These are phyloP conservation scores for Excoecaria agallocha DNA, from an alignment of 345 rosid species.

Conservation along the genomic window DNA sequence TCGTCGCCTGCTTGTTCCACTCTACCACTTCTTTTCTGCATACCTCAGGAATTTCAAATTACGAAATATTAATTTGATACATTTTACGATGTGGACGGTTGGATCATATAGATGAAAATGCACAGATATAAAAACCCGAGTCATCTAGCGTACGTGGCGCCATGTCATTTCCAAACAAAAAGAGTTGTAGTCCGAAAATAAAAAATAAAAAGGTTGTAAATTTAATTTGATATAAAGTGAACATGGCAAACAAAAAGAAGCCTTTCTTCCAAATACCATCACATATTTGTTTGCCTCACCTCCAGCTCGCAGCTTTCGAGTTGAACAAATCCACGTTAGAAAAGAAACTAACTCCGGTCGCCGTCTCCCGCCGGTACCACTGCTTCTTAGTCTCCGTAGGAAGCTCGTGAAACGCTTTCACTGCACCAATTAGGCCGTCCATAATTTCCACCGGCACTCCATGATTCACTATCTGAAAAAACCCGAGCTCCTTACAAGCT, in stretches of 20 bases:
- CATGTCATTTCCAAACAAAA: too few relatives aligned
- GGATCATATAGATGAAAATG: too few relatives aligned
- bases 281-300: conserved; percentile 18
- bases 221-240: too few relatives aligned
- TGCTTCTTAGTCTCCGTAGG: conserved; percentile 39
- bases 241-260: too few relatives aligned
- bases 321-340: conserved; percentile 44
- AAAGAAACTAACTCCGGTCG: conserved; percentile 32
- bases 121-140: too few relatives aligned
- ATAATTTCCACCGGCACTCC: conserved; percentile 39
- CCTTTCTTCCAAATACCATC: too few relatives aligned
- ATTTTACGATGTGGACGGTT: too few relatives aligned
- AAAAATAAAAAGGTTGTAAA: too few relatives aligned
- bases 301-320: conserved; percentile 63
- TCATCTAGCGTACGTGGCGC: too few relatives aligned
- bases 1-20: conserved; percentile 33
- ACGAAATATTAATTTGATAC: too few relatives aligned
- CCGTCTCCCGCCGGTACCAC: conserved; percentile 28
- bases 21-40: conserved; percentile 41
- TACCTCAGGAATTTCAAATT: conserved; percentile 48
- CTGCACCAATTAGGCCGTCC: conserved; percentile 27
- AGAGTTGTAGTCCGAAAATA: too few relatives aligned
- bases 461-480: conserved; percentile 53
- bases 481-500: conserved; percentile 42
- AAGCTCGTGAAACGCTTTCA: conserved; percentile 43